These are phyloP conservation scores for Immersiella caudata DNA, from an alignment of 495 filamentous ascomycete genomes.

Conservation along the genomic window DNA sequence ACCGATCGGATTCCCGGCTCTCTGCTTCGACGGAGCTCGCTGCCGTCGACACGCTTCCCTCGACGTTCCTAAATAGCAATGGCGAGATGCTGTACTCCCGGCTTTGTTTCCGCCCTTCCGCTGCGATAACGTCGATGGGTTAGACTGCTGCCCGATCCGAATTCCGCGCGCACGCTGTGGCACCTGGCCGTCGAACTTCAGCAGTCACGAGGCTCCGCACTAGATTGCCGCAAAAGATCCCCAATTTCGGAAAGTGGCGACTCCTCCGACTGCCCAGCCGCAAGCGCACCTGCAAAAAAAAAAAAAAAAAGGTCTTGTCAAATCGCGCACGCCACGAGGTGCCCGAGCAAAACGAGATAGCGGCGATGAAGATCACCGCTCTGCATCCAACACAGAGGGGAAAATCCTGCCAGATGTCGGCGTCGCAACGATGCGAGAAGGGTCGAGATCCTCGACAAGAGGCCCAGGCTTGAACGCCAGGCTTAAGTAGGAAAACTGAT, in stretches of 20 bases:
- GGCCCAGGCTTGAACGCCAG: conserved; percentile 1
- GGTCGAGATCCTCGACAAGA: not conserved
- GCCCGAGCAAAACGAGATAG: not conserved
- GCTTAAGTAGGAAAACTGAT: not conserved
- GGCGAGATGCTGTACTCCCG: not conserved
- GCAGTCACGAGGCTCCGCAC: not conserved
- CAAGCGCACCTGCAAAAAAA: too few species aligned
- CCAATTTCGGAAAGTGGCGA: not conserved
- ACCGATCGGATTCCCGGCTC: not conserved
- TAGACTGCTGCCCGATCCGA: not conserved
- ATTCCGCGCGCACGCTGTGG: not conserved
- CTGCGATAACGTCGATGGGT: not conserved
- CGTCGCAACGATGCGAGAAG: not conserved
- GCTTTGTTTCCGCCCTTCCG: not conserved
- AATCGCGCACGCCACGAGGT: not conserved
- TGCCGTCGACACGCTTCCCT: not conserved
- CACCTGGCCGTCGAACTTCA: not conserved
- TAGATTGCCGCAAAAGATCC: not conserved
- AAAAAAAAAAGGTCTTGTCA: not conserved
- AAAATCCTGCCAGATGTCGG: not conserved
- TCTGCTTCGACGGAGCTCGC: not conserved
- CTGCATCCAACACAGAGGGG: not conserved
- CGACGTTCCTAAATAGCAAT: not conserved
- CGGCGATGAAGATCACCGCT: not conserved
- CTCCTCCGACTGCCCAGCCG: not conserved